These are phyloP conservation scores for Myotisia sp. DNA, from an alignment of 2,329 filamentous ascomycete species.

Conservation along the genomic window DNA sequence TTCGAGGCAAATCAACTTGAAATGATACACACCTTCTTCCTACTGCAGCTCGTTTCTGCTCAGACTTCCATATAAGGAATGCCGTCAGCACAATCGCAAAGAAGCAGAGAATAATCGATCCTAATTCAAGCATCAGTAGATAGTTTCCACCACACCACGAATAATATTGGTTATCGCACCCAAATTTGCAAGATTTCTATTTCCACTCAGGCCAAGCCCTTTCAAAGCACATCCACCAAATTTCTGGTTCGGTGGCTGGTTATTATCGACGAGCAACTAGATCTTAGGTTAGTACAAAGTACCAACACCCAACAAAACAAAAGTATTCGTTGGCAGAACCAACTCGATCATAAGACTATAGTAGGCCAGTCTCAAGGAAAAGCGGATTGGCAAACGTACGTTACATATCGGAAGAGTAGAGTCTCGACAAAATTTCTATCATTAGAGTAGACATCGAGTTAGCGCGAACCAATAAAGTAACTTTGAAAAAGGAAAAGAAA, in stretches of 20 bases:
- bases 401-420: conserved; percentile 74
- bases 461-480: conserved; percentile 4
- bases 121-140: conserved; percentile 28
- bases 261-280: conserved; percentile 50
- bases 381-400: conserved; percentile 40
- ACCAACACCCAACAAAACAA: background rate
- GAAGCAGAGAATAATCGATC: conserved; percentile 73
- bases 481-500: background rate
- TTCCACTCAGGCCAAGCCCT: conserved; percentile 58
- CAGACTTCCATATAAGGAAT: conserved; percentile 63
- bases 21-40: conserved; percentile 57
- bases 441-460: conserved; percentile 7
- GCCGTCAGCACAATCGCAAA: conserved; percentile 56
- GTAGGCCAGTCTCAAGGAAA: background rate
- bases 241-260: conserved; percentile 47
- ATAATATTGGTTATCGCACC: conserved; percentile 39
- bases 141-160: background rate
- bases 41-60: conserved; percentile 84
- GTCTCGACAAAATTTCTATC: conserved; percentile 66
- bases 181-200: conserved; percentile 61
- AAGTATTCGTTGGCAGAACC: conserved; percentile 5
- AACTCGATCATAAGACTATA: no score
- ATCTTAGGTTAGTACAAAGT: conserved; percentile 12
- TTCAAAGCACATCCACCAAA: conserved; percentile 57
- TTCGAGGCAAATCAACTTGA: background rate